Evolutionary conservation across 2,329 filamentous ascomycete genomes (phyloP), one percentile per base, ranked within the genome.

Genomic region (Phyllosticta citribraziliensis): DNA sequence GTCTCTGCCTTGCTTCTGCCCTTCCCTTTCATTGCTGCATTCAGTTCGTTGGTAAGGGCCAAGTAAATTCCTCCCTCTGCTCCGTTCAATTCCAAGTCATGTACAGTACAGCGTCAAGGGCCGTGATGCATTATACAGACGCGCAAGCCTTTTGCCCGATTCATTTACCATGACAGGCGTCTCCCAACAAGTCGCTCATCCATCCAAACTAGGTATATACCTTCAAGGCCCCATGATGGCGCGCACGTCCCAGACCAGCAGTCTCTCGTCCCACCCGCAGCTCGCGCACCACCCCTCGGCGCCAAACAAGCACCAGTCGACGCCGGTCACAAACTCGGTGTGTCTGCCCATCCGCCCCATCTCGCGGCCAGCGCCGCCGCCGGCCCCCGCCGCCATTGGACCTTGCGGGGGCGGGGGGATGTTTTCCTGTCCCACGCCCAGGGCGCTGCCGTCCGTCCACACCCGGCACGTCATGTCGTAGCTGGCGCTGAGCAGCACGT

Each of bases 381-480:
- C 68, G 1, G 71, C 68, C 64, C 62, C 64, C 27, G 70, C 73
- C 55, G 69, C 68, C 60, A 73, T 70, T 63, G 72, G 68, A 27
- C 65, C 63, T n/a, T 4, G 12, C 4, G 40, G 12, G 2, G 40
- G 40, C 3, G 40, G 12, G 2, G 40, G 40, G 1, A n/a, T n/a
- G 14, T 47, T n/a, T 1, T 5, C 14, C 33, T 72, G 70, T 55
- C 65, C 67, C 3, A 72, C 69, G 19, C 79, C 78, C 64, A 79
- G 76, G 5, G 77, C 75, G 40, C 80, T 84, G n/a, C 85, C 89
- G 71, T 97, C 94, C 11, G 86, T 91, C 94, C 94, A 99, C 56
- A 97, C 80, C 33, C 94, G 84, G 66, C 94, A 95, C 5, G 90
- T 96, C 94, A 99, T 99, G 75, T 99, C 94, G 74, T 99, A 99